Evolutionary conservation across 352 stramenopile species (phyloP), one percentile per base, ranked within the genome.

Genomic region (Globisporangium perplexum): DNA sequence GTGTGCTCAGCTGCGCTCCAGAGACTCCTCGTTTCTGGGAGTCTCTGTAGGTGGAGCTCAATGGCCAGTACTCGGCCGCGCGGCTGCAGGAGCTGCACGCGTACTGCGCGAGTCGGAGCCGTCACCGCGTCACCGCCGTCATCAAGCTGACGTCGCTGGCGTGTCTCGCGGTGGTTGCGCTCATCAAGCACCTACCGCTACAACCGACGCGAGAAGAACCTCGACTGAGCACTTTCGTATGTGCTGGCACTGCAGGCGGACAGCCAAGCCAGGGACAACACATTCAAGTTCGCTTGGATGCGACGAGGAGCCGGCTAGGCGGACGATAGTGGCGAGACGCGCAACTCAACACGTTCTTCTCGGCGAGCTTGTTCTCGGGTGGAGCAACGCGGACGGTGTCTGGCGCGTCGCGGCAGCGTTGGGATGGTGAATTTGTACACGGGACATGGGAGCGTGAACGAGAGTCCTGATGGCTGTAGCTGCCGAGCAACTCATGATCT

Each of bases 211-310:
- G 3, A 4, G 23, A 30, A n/a, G 53, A 47, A 53, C 56, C 1
- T 41, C 60, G 11, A 38, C 76, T 7, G 28, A 69, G 1, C 69
- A 82, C 23, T 69, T 65, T 38, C 64, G 69, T 72, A 17, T 12
- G 14, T 14, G 22, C 12, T 33, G 23, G 23, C 7, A 8, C 3
- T 18, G 41, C 18, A 23, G 22, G 5, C 5, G n/a, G n/a, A n/a
- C n/a, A n/a, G n/a, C n/a, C n/a, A n/a, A n/a, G n/a, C n/a, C n/a
- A 24, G 15, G n/a, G 20, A 46, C 41, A 28, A 30, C 41, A 46
- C n/a, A 8, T 46, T 46, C 41, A 28, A 46, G 41, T 46, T 46
- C 14, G 41, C 41, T 11, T 46, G n/a, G 7, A 22, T 46, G 41
- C 7, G 41, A 28, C 45, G 50, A 31, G 28, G 20, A 22, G 20